Evolutionary conservation across 345 rosid species (phyloP), one percentile per base, ranked within the genome.

Genomic region (Capsella bursapastoris): DNA sequence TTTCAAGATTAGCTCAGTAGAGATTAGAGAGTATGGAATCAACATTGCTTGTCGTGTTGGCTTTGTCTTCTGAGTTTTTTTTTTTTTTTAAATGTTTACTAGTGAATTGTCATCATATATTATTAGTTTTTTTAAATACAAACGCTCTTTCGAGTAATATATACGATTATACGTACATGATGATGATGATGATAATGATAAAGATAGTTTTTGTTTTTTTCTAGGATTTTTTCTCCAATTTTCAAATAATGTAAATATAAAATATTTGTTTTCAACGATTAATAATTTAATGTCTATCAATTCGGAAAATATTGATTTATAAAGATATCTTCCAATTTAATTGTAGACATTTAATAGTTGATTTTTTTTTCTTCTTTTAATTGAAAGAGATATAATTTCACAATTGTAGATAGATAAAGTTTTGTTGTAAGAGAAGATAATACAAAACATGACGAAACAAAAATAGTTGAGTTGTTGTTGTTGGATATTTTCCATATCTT

Each of bases 41-140:
- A 77, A 71, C 80, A 71, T 71, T 77, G 80, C 80, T 77, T 77
- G 80, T 77, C 80, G 76, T 77, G 76, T 70, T 77, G 22, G 80
- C 72, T 49, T 71, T 71, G 67, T 58, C 76, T 18, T 56, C 60
- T 37, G 11, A 70, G 22, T 64, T n/a, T 64, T 71, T 11, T n/a
- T 64, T 71, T 11, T 37, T 37, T n/a, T 43, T 43, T 51, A 59
- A 31, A 27, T 31, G 45, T 61, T 69, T 22, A 40, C n/a, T 10
- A 38, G 10, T 18, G 51, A 34, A 34, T 13, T 63, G 37, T 69
- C 69, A 50, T 63, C 41, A 18, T 44, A n/a, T 16, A 29, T 29
- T 15, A 29, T 29, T 15, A 41, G 31, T 38, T 57, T 7, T 27
- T 31, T 51, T 9, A 14, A 66, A 40, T 37, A 45, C 64, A 64